Evolutionary conservation across 371 early-diverging fungal genomes (phyloP).

Genomic region (Umbelopsis sp.): DNA sequence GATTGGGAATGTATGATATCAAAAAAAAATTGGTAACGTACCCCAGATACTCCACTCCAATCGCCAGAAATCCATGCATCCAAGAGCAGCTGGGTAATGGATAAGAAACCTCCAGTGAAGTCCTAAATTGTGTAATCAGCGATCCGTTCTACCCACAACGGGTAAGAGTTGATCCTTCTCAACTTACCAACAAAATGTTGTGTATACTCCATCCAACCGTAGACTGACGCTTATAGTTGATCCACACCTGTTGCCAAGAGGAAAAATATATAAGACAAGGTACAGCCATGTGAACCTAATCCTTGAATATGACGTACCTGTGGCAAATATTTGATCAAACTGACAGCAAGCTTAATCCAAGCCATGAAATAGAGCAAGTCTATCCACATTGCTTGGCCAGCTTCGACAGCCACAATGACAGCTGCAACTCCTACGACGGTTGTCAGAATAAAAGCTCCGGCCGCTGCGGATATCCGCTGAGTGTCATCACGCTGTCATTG

Average conservation of each 20-base stretch:
- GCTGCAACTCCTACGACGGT: slow-evolving; percentile 45
- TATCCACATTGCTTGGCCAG: slow-evolving; percentile 51
- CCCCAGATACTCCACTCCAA: slow-evolving; percentile 74
- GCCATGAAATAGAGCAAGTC: slow-evolving; percentile 79
- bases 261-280: background rate
- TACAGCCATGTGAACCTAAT: no score
- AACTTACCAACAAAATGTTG: slow-evolving; percentile 76
- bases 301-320: slow-evolving; percentile 53
- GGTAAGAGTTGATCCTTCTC: no score
- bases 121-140: slow-evolving; percentile 50
- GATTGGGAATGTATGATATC: no score
- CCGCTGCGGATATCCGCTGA: slow-evolving; percentile 46
- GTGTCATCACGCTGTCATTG: slow-evolving; percentile 45
- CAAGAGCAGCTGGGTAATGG: slow-evolving; percentile 77
- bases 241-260: slow-evolving; percentile 51
- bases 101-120: slow-evolving; percentile 85
- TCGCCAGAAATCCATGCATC: slow-evolving; percentile 73
- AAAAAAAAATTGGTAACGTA: slow-evolving; percentile 24
- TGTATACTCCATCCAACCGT: slow-evolving; percentile 94
- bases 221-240: slow-evolving; percentile 78
- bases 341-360: slow-evolving; percentile 77
- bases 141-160: background rate
- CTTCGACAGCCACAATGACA: slow-evolving; percentile 30
- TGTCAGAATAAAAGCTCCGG: slow-evolving; percentile 40
- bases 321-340: slow-evolving; percentile 88